Percentiles rank a stretch among this genome's conserved stretches.
These are phyloP conservation scores for Botrytis medusae DNA, from an alignment of 2,329 filamentous ascomycete species.

Conservation along the genomic window DNA sequence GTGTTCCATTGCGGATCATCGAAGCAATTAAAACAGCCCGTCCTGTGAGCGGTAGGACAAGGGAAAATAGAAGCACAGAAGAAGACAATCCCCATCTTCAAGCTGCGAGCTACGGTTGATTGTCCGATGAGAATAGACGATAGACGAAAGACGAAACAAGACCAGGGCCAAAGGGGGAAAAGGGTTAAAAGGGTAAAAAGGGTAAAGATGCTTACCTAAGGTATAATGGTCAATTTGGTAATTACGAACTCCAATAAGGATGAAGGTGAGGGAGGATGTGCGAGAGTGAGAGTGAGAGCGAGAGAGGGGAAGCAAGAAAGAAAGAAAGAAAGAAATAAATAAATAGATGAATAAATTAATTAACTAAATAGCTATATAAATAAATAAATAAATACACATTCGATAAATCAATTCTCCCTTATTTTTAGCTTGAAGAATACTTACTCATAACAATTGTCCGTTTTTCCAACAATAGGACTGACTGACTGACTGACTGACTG, in stretches of 20 bases:
- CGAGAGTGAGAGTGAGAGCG: too few relatives aligned
- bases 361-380: too few relatives aligned
- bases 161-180: background rate
- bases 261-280: too few relatives aligned
- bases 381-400: too few relatives aligned
- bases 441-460: background rate
- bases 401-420: background rate
- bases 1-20: constrained; percentile 3
- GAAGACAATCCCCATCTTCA: background rate
- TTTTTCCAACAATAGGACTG: background rate
- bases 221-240: background rate
- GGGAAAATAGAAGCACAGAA: background rate
- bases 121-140: background rate
- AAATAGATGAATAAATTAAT: too few relatives aligned
- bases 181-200: background rate
- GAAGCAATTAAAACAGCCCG: background rate
- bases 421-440: background rate
- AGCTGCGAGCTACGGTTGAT: background rate
- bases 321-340: background rate
- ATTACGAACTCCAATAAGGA: too few relatives aligned
- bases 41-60: background rate
- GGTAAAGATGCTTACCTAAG: background rate
- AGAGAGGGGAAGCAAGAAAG: too few relatives aligned
- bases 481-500: background rate
- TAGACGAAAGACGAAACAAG: background rate